phyloP scores from a whole-genome alignment of 192 early-diverging fungal species.

The Umbelopsis sp. region DNA sequence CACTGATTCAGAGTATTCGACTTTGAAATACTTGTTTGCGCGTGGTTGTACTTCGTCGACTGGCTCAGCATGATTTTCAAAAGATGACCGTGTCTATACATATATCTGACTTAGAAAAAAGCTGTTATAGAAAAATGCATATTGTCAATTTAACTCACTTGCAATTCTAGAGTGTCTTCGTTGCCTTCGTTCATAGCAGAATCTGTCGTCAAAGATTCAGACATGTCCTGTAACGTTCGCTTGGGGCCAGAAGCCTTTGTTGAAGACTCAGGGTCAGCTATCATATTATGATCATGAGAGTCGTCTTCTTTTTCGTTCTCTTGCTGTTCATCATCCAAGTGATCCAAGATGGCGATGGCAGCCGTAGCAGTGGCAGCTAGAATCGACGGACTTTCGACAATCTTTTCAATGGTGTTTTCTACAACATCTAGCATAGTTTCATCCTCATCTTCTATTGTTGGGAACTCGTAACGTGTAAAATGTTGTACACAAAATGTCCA shows the following conservation, averaged over 20 bases:
- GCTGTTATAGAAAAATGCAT: too few relatives aligned
- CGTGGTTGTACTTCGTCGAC: background rate
- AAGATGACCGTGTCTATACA: background rate
- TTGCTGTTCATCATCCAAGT: background rate
- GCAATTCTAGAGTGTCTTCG: background rate
- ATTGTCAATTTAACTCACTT: background rate
- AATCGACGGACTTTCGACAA: background rate
- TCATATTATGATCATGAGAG: background rate
- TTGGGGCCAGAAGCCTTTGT: background rate
- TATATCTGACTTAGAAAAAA: too few relatives aligned
- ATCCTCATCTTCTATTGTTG: constrained; percentile 6
- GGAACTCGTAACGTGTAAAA: constrained; percentile 69
- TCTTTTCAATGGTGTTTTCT: background rate
- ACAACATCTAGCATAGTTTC: constrained; percentile 14
- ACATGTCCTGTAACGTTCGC: background rate
- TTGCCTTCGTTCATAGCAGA: background rate
- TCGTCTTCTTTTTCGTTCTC: background rate
- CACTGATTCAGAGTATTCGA: constrained; percentile 27
- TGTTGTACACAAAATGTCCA: constrained; percentile 91
- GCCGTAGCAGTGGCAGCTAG: constrained; percentile 3
- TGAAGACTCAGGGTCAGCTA: background rate
- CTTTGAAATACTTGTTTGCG: constrained; percentile 1
- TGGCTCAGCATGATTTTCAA: background rate
- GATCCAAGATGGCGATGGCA: constrained; percentile 11
- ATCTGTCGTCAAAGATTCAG: background rate